phyloP scores from a whole-genome alignment of 129 eudicot genomes.

The Arctium minus region DNA sequence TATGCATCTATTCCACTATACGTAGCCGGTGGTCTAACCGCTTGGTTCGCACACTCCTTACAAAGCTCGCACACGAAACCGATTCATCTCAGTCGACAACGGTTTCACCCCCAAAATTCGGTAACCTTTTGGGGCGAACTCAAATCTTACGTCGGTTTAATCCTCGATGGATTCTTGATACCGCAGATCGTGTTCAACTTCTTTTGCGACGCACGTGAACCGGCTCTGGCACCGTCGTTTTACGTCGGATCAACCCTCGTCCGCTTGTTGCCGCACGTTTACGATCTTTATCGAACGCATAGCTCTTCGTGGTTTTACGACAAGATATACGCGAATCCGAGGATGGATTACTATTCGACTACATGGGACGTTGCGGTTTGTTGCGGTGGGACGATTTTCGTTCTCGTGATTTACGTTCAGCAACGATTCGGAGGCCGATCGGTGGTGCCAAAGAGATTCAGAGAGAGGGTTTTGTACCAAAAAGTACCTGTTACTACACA shows the following conservation, averaged over 20 bases:
- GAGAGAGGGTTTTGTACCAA: conserved; percentile 39
- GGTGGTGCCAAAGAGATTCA: conserved; percentile 48
- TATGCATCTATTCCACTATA: conserved; percentile 47
- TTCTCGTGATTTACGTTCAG: conserved; percentile 52
- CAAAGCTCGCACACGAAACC: conserved; percentile 24
- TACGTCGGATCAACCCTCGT: conserved; percentile 73
- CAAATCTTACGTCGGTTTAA: conserved; percentile 69
- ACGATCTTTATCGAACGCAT: conserved; percentile 60
- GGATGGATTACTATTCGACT: conserved; percentile 59
- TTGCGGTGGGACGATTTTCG: conserved; percentile 37
- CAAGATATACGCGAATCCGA: conserved; percentile 64
- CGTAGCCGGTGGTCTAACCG: conserved; percentile 51
- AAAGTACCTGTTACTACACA: conserved; percentile 45
- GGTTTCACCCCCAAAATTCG: background rate
- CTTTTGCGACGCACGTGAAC: conserved; percentile 42
- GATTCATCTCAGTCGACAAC: background rate
- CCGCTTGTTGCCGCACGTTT: conserved; percentile 71
- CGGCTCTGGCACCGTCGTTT: conserved; percentile 64
- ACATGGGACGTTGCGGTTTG: conserved; percentile 54
- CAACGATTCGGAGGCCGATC: conserved; percentile 62
- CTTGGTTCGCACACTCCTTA: conserved; percentile 51
- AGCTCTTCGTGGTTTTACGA: conserved; percentile 36
- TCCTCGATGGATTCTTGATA: conserved; percentile 65
- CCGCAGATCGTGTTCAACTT: conserved; percentile 82
- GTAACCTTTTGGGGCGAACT: conserved; percentile 62